Percentiles rank a stretch among this genome's conserved stretches.
phyloP scores from a whole-genome alignment of 148 eudicot genomes.

The Camellia lanceoleosa region DNA sequence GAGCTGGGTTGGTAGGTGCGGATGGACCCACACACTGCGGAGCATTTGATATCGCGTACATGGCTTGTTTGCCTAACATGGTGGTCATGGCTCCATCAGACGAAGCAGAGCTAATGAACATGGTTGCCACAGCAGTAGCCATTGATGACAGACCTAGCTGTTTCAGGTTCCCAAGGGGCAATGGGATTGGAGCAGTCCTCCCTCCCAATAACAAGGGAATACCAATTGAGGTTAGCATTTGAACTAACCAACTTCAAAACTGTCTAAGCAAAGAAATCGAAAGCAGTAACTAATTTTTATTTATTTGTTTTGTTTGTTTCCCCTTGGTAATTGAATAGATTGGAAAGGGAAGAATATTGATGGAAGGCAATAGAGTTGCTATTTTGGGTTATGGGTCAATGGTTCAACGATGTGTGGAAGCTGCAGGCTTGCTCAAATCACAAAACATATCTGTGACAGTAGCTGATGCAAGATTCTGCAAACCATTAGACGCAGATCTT shows the following conservation, averaged over 20 bases:
- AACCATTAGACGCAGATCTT: constrained; percentile 29
- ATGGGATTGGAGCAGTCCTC: constrained; percentile 25
- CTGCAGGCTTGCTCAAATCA: constrained; percentile 10
- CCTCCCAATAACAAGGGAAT: constrained; percentile 30
- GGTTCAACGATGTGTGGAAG: constrained; percentile 29
- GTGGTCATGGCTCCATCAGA: constrained; percentile 38
- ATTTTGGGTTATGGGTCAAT: constrained; percentile 32
- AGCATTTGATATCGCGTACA: constrained; percentile 29
- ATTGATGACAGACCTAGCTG: constrained; percentile 36
- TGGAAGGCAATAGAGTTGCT: constrained; percentile 28
- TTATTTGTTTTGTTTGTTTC: no score
- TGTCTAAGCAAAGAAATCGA: not conserved
- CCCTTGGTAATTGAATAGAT: constrained; percentile 13
- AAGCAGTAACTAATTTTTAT: no score
- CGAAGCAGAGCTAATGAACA: constrained; percentile 33
- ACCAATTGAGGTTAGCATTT: constrained; percentile 25
- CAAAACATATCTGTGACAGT: constrained; percentile 20
- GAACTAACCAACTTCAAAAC: not conserved
- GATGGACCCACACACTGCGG: constrained; percentile 38
- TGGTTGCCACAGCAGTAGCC: constrained; percentile 31
- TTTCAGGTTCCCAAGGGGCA: constrained; percentile 34
- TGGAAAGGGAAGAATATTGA: constrained; percentile 31
- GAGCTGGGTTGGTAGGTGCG: constrained; percentile 37
- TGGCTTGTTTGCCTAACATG: constrained; percentile 39
- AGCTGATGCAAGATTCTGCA: constrained; percentile 38